phyloP scores from a whole-genome alignment of 2,329 filamentous ascomycete genomes.

The Venturiaceae sp. region DNA sequence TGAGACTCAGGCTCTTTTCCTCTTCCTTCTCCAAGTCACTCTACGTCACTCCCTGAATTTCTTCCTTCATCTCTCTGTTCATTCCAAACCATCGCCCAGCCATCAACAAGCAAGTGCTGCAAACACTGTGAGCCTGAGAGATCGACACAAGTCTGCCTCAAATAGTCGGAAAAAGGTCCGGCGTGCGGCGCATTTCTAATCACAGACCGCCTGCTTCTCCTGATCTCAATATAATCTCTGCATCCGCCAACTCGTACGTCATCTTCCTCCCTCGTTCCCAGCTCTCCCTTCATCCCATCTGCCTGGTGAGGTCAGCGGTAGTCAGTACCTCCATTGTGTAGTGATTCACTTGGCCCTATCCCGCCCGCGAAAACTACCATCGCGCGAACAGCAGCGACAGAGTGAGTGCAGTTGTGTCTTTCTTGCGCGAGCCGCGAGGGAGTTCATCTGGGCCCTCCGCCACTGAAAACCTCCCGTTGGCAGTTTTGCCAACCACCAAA shows the following conservation, averaged over 20 bases:
- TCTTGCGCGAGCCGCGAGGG: too few relatives aligned
- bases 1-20: too few relatives aligned
- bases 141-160: neutral
- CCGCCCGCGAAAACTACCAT: too few relatives aligned
- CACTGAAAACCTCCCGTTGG: too few relatives aligned
- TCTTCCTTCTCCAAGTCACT: neutral
- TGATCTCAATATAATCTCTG: neutral
- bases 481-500: neutral
- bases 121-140: neutral
- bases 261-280: neutral
- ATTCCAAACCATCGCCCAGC: neutral
- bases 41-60: neutral
- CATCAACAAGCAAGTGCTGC: neutral
- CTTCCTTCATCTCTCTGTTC: neutral
- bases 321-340: neutral
- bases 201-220: neutral
- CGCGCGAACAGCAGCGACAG: too few relatives aligned
- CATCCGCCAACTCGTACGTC: neutral
- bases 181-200: neutral
- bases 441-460: too few relatives aligned
- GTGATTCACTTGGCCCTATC: too few relatives aligned
- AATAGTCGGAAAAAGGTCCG: neutral
- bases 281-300: neutral
- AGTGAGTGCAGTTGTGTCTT: too few relatives aligned
- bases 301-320: neutral